A percentile compares a stretch with the other conserved stretches of the same genome.
phyloP scores from a whole-genome alignment of 768 basidiomycete species.

The Boletus subparvulus region DNA sequence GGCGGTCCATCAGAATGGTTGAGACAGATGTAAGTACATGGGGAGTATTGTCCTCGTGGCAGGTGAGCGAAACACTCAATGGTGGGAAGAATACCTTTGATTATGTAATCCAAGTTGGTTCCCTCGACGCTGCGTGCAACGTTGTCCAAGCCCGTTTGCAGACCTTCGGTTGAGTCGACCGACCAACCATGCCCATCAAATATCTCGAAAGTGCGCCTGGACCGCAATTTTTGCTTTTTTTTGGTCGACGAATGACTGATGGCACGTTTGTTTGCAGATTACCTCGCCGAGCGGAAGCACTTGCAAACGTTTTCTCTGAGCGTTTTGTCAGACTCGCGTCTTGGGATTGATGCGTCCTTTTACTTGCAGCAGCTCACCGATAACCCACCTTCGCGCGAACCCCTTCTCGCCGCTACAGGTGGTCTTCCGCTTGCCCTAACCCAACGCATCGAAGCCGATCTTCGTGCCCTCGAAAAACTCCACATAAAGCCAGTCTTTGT shows the following conservation, averaged over 20 bases:
- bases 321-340: conserved; percentile 83
- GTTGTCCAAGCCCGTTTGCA: conserved; percentile 18
- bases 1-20: not conserved
- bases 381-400: conserved; percentile 76
- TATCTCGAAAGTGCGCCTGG: conserved; percentile 69
- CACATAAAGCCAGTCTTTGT: conserved; percentile 99
- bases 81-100: conserved; percentile 9
- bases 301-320: conserved; percentile 78
- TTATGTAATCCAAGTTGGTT: conserved; percentile 31
- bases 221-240: not conserved
- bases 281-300: conserved; percentile 86
- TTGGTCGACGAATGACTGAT: not conserved
- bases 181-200: conserved; percentile 69
- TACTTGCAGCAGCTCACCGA: conserved; percentile 83
- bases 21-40: too few species aligned
- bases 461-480: conserved; percentile 85
- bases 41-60: not conserved
- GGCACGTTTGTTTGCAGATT: conserved; percentile 46
- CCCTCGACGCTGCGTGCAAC: conserved; percentile 18
- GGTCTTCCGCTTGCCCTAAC: conserved; percentile 90
- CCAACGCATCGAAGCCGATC: conserved; percentile 85
- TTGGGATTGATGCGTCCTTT: conserved; percentile 94
- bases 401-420: conserved; percentile 91
- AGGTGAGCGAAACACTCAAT: not conserved
- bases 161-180: conserved; percentile 7